Base-by-base conservation (phyloP, 768 basidiomycete species). In the Pisolithus microcarpus region DNA sequence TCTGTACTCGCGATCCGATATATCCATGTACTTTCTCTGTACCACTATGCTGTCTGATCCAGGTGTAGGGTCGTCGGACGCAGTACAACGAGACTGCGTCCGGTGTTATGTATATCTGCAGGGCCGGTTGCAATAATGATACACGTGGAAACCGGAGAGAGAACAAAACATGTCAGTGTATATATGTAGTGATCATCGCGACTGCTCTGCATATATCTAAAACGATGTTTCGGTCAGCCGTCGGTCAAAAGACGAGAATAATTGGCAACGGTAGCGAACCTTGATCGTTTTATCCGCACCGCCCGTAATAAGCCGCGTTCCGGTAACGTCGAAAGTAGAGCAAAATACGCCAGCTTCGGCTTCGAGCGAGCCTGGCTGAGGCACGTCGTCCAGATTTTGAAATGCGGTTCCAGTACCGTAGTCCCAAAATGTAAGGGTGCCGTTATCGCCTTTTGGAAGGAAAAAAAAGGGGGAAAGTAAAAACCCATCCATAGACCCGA, bases 251-350 rank as follows among this genome's bases (percentile, higher is more conserved):
- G 36, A 28, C 21, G 26, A n/a, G 43, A 16, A 34, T 9, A 39
- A 19, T 38, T 46, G 48, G 46, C n/a, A 42, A 46, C 28, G 43
- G 46, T 48, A 21, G 64, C 78, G 44, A 28, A 88, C 89, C 80
- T 99, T 98, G 73, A 98, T 95, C 9, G 95, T 97, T 77, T 98
- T 99, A 74, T 98, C 96, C 10, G 96, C 96, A 4, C 94, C 88
- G 36, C 96, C 96, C 15, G 94, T 96, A 58, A 94, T 92, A 52
- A 99, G 66, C 52, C 95, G 77, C 31, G 94, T 93, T 2, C 96
- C 96, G 1, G 95, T 97, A 66, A 84, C 76, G 67, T 98, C 96
- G 69, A 98, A 99, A 15, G 91, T 94, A 15, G 93, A 96, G 64
- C 91, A 95, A 75, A 96, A 97, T 10, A 96, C 81, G 51, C 95